Base-by-base conservation (phyloP, 345 rosid genomes). In the Ceriops zippeliana region DNA sequence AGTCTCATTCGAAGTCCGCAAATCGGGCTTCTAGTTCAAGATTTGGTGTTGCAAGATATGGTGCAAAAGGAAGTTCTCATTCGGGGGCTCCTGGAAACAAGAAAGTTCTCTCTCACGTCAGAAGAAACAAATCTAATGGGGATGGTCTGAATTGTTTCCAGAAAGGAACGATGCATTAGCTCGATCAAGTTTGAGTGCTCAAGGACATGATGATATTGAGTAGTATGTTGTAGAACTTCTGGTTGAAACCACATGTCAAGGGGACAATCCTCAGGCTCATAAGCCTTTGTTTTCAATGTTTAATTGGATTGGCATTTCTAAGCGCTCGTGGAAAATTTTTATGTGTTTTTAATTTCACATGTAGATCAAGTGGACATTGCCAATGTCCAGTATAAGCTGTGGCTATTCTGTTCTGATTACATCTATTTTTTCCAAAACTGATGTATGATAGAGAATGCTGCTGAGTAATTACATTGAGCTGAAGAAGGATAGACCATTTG, bases 61-160 rank as follows among this genome's bases (percentile, higher is more conserved):
- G 38, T 53, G 59, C 47, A 53, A 74, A 62, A 58, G 77, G 70
- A 73, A 72, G 73, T 75, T 61, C 70, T 47, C 76, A 34, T 58
- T 54, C 76, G 4, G 57, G 20, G 52, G 17, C 65, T 37, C 46
- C 27, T 61, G 63, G 52, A 30, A 70, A 68, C 30, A 72, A 51
- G 19, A 78, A 72, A 62, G 62, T 56, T 70, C 58, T 26, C 30
- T 49, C 65, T 30, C 34, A 3, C 63, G 21, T 52, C 60, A 78
- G 75, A 69, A 52, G 72, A 66, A 80, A 79, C 74, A 73, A 67
- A 61, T 83, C 85, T 49, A 68, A 65, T 56, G 87, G 80, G 52
- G 78, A 60, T 67, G 73, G 71, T 61, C 78, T 42, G 83, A 79
- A 52, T 22, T 77, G 8, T 72, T 65, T 65, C 32, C 81, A 15